Base-by-base conservation (phyloP, 768 basidiomycete species). In the Kwoniella heveanensis region DNA sequence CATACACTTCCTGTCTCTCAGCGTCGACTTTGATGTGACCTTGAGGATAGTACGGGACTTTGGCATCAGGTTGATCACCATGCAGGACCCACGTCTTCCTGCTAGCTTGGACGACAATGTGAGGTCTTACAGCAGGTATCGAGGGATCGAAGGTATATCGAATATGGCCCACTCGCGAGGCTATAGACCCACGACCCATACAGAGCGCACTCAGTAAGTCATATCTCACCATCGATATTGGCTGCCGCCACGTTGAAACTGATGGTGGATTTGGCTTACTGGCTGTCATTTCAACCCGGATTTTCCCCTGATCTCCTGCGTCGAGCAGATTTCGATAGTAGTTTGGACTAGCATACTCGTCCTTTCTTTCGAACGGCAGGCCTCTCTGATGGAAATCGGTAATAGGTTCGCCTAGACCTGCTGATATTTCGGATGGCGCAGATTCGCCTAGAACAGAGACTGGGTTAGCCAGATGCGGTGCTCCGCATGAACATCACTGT, bases 81-180 rank as follows among this genome's bases (percentile, higher is more conserved):
- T 84, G 80, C 2, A 88, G 86, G 30, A 87, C 81, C 17, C 88
- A 82, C 0, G 85, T 86, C 4, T 85, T 83, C 1, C 89, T 84
- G 0, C 88, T 85, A 0, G 87, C 86, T 73, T 90, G 87, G 12
- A 91, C 72, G 21, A 90, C 80, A 50, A 90, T 81, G 58, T 88
- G 88, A 0, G 88, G 88, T 21, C 30, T 26, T 2, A 48, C 24
- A 19, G 67, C 54, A 19, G 39, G 39, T 17, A 72, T 68, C 15
- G 51, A 21, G 7, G 66, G 25, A 19, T 60, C 60, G 80, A 89
- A 90, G 0, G 86, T 87, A 77, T 90, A 89, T 2, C 87, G 84
- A 1, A 90, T 81, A 74, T 90, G 88, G 0, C 88, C 89, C 2
- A 88, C 88, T 8, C 88, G 85, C 7, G 90, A 90, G 7, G 88